Evolutionary conservation across 352 stramenopile genomes (phyloP).

Genomic region (Thraustotheca clavata): DNA sequence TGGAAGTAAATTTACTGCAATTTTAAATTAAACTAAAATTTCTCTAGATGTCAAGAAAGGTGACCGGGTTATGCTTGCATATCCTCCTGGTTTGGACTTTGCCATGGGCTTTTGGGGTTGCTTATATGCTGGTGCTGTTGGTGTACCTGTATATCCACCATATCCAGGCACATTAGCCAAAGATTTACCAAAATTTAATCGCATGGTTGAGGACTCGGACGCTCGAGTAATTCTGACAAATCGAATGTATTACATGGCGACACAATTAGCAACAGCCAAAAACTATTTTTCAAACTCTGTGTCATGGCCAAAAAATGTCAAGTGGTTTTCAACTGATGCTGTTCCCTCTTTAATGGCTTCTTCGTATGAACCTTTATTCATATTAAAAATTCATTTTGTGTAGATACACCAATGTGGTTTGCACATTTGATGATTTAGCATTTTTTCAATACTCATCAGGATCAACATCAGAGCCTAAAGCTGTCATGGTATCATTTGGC

Average conservation of each 20-base stretch:
- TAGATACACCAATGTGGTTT: no score
- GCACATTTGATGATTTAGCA: slow-evolving; percentile 70
- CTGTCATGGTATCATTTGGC: slow-evolving; percentile 95
- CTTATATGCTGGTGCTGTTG: slow-evolving; percentile 59
- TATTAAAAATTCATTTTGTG: no score
- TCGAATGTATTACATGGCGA: slow-evolving; percentile 32
- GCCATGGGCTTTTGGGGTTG: slow-evolving; percentile 71
- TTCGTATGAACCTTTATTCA: no score
- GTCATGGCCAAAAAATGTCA: no score
- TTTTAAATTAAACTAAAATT: not conserved
- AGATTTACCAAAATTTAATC: slow-evolving; percentile 73
- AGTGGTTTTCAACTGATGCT: no score
- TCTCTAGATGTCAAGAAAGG: slow-evolving; percentile 32
- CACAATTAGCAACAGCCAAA: no score
- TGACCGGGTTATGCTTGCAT: slow-evolving; percentile 71
- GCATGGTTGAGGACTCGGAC: slow-evolving; percentile 59
- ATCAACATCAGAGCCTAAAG: slow-evolving; percentile 97
- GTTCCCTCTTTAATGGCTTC: no score
- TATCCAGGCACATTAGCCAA: slow-evolving; percentile 62
- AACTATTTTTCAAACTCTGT: no score
- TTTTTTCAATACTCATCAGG: slow-evolving; percentile 99
- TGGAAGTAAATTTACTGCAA: not conserved
- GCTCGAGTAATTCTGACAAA: slow-evolving; percentile 22
- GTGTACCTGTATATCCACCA: slow-evolving; percentile 67
- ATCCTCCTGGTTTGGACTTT: slow-evolving; percentile 67